These are phyloP conservation scores for Stagonosporopsis cucurbitacearum DNA, from an alignment of 2,329 filamentous ascomycete species.

Conservation along the genomic window DNA sequence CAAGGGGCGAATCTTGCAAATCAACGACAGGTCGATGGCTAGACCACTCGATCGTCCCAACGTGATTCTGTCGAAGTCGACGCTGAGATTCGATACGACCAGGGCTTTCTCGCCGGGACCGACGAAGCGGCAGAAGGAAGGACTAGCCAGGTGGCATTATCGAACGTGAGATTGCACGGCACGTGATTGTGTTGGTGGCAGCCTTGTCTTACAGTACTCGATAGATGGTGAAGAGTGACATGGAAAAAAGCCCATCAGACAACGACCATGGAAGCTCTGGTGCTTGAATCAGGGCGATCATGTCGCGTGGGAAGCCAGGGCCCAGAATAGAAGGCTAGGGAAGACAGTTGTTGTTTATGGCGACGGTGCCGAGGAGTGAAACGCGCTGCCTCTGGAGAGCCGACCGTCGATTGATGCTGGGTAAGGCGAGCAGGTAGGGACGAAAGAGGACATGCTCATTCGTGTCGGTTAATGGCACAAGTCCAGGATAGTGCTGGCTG, in stretches of 20 bases:
- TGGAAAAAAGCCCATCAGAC: not conserved
- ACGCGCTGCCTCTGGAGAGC: conserved; percentile 2
- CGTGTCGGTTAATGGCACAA: not conserved
- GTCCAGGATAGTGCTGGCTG: not conserved
- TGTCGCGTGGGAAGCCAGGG: not conserved
- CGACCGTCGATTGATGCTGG: conserved; percentile 3
- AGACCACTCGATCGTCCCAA: conserved; percentile 16
- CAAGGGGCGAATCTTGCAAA: conserved; percentile 12
- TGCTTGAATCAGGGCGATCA: not conserved
- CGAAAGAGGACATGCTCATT: not conserved
- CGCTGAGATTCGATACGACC: not conserved
- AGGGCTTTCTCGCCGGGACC: not conserved
- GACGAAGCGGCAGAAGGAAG: not conserved
- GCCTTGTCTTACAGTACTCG: not conserved
- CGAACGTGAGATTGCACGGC: conserved; percentile 6
- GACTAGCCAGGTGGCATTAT: conserved; percentile 13
- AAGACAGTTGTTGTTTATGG: conserved; percentile 1
- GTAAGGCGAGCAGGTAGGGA: conserved; percentile 1
- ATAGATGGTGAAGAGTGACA: no score
- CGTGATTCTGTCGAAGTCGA: conserved; percentile 1
- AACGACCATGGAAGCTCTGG: not conserved
- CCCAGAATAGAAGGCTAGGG: conserved; percentile 7
- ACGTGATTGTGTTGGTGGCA: conserved; percentile 8
- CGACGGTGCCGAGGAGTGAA: conserved; percentile 11
- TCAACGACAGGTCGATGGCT: not conserved